A percentile compares a stretch with the other conserved stretches of the same genome.
phyloP scores from a whole-genome alignment of 1,284 basidiomycete species.

The Sporisorium scitamineum region DNA sequence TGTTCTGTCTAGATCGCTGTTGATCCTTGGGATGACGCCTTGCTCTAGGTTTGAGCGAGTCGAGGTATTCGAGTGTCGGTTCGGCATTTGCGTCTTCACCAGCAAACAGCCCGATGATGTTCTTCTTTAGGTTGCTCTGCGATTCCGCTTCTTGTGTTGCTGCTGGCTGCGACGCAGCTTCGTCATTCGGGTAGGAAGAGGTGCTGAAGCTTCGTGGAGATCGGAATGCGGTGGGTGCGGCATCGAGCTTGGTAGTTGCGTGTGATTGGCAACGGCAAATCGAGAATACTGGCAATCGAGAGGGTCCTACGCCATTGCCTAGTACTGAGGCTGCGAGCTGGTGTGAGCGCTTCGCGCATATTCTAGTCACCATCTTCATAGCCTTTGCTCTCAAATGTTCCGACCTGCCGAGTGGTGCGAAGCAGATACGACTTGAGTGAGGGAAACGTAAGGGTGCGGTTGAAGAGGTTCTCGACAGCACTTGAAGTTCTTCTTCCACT shows the following conservation, averaged over 20 bases:
- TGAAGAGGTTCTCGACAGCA: constrained; percentile 8
- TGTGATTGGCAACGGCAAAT: constrained; percentile 18
- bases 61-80: constrained; percentile 46
- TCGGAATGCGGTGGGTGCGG: background rate
- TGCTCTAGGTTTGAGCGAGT: constrained; percentile 35
- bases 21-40: background rate
- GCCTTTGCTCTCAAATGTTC: too few species aligned
- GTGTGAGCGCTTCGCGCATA: constrained; percentile 32
- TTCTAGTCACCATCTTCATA: constrained; percentile 22
- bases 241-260: background rate
- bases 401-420: too few species aligned
- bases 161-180: background rate
- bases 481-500: background rate
- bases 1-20: constrained; percentile 1
- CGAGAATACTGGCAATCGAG: constrained; percentile 18
- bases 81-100: constrained; percentile 36
- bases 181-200: background rate
- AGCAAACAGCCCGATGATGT: constrained; percentile 11
- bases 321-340: constrained; percentile 29
- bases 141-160: background rate
- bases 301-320: constrained; percentile 29
- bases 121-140: background rate
- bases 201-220: constrained; percentile 18
- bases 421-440: background rate
- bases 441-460: background rate